Percentiles rank a stretch among this genome's conserved stretches.
Conservation (phyloP, 2,329 filamentous ascomycete species). For the Lasiodiplodia theobromae region DNA sequence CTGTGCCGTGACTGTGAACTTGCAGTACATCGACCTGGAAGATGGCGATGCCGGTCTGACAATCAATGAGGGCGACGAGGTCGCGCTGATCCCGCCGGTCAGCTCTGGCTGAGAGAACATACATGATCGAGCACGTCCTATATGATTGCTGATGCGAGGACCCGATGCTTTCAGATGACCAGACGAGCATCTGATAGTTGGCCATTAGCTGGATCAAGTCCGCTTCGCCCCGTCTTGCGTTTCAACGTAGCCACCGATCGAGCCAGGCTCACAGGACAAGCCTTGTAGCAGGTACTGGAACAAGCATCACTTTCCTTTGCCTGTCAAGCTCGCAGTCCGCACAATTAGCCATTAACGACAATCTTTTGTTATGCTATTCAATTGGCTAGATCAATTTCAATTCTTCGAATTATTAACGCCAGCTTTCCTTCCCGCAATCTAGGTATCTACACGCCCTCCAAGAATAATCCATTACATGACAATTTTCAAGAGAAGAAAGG, state of each 20-base stretch:
- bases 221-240: neutral
- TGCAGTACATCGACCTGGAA: constrained; percentile 80
- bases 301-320: neutral
- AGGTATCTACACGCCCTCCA: neutral
- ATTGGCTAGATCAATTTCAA: neutral
- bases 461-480: neutral
- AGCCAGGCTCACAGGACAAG: neutral
- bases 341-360: neutral
- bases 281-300: constrained; percentile 8
- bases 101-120: constrained; percentile 72
- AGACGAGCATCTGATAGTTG: neutral
- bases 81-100: constrained; percentile 86
- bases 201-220: neutral
- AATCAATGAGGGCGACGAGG: constrained; percentile 79
- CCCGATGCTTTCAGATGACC: neutral
- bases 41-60: constrained; percentile 57
- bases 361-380: neutral
- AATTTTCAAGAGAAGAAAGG: neutral
- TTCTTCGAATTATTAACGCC: constrained; percentile 2
- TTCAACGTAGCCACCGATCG: neutral
- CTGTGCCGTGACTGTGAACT: constrained; percentile 79
- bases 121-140: neutral
- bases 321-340: neutral
- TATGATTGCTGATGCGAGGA: neutral
- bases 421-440: neutral